phyloP scores from a whole-genome alignment of 495 filamentous ascomycete genomes.

The Tuber calosporum region DNA sequence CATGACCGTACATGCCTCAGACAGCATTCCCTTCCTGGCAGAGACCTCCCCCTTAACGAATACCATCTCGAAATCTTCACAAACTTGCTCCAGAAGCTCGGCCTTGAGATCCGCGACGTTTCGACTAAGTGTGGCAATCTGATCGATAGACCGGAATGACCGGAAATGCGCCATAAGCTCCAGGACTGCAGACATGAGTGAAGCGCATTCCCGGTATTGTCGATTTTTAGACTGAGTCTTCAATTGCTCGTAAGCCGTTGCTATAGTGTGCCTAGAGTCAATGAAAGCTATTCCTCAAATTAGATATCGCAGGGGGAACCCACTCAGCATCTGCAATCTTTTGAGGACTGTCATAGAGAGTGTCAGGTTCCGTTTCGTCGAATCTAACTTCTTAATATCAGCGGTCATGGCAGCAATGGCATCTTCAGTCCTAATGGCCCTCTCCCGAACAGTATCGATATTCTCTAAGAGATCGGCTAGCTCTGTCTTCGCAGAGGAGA shows the following conservation, averaged over 20 bases:
- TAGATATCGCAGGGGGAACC: constrained; percentile 4
- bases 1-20: constrained; percentile 87
- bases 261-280: constrained; percentile 20
- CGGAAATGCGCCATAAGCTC: constrained; percentile 99
- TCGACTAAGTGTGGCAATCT: constrained; percentile 87
- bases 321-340: constrained; percentile 86
- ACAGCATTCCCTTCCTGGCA: constrained; percentile 60
- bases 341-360: constrained; percentile 98
- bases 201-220: constrained; percentile 94
- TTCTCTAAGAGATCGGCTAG: constrained; percentile 84
- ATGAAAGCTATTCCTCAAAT: background rate
- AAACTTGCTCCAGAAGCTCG: constrained; percentile 90
- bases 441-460: constrained; percentile 86
- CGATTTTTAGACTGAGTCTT: constrained; percentile 71
- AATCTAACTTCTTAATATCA: constrained; percentile 95
- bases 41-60: constrained; percentile 85
- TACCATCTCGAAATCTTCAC: constrained; percentile 92
- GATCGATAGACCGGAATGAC: constrained; percentile 92
- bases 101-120: constrained; percentile 93
- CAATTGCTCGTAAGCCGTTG: constrained; percentile 95
- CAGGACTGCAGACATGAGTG: constrained; percentile 87
- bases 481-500: constrained; percentile 82
- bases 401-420: constrained; percentile 98
- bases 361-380: constrained; percentile 92
- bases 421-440: constrained; percentile 85